Evolutionary conservation across 2,329 filamentous ascomycete species (phyloP).

Genomic region (Colletotrichum abscissum): DNA sequence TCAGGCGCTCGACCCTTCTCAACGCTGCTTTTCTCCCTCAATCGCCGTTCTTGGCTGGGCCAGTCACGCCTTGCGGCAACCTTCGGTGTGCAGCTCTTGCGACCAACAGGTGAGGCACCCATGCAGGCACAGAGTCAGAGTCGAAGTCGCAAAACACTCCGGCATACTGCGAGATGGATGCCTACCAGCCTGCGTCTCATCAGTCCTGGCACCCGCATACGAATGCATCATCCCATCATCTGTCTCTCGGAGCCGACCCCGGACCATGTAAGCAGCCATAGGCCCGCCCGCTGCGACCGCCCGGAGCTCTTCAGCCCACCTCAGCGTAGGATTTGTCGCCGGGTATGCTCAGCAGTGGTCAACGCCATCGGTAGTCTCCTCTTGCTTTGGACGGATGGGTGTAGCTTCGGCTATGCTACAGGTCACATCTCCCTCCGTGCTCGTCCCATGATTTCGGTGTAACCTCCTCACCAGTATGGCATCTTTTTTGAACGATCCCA

Average conservation of each 20-base stretch:
- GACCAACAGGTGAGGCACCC: not conserved
- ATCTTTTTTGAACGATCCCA: not conserved
- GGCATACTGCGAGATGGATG: not conserved
- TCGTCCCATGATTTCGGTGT: not conserved
- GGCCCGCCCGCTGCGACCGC: not conserved
- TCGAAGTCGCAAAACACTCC: not conserved
- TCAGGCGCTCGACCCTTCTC: not conserved
- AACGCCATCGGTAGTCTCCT: not conserved
- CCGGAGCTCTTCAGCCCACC: not conserved
- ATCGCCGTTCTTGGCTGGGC: not conserved
- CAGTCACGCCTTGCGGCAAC: not conserved
- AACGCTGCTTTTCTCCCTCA: no score
- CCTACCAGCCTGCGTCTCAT: not conserved
- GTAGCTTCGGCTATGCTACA: not conserved
- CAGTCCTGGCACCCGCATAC: not conserved
- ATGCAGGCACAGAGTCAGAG: not conserved
- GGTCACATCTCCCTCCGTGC: not conserved
- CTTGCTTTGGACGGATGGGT: not conserved
- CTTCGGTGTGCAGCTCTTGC: not conserved
- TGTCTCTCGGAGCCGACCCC: not conserved
- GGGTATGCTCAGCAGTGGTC: no score
- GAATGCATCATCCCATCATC: not conserved
- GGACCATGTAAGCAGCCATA: not conserved
- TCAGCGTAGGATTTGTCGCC: not conserved
- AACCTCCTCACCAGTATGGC: not conserved